phyloP scores from a whole-genome alignment of 2,329 filamentous ascomycete species.

The Penicillium sp. region DNA sequence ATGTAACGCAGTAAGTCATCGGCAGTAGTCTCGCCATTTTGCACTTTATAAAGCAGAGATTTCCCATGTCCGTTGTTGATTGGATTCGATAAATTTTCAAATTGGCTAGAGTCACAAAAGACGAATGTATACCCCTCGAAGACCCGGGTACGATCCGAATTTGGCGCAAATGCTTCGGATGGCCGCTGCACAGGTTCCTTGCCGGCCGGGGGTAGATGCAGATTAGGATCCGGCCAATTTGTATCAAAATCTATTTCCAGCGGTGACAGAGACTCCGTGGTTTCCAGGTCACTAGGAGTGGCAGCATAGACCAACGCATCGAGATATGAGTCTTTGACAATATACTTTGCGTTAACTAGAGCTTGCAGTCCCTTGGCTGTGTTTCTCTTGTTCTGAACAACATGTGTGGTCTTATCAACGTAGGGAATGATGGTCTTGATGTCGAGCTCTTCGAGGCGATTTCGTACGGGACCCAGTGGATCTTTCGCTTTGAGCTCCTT shows the following conservation, averaged over 20 bases:
- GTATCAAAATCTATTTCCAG: conserved; percentile 76
- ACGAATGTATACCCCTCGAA: conserved; percentile 88
- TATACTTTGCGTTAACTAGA: conserved; percentile 72
- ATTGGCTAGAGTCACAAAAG: conserved; percentile 74
- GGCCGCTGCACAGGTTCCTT: conserved; percentile 70
- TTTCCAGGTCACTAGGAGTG: conserved; percentile 47
- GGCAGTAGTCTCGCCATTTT: conserved; percentile 60
- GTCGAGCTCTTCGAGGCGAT: conserved; percentile 75
- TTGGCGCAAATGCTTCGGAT: conserved; percentile 67
- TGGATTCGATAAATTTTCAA: conserved; percentile 67
- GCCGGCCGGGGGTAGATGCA: conserved; percentile 69
- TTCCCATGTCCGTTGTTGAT: conserved; percentile 82
- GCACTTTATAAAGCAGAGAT: conserved; percentile 63
- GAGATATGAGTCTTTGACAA: conserved; percentile 71
- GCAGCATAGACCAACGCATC: conserved; percentile 65
- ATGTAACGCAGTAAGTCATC: conserved; percentile 77
- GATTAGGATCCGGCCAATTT: conserved; percentile 70
- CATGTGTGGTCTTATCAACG: conserved; percentile 72
- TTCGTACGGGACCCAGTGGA: conserved; percentile 59
- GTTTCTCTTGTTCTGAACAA: conserved; percentile 85
- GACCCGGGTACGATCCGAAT: conserved; percentile 61
- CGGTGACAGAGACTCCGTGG: conserved; percentile 49
- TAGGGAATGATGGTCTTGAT: conserved; percentile 80
- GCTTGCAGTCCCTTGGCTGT: conserved; percentile 83
- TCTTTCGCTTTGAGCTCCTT: conserved; percentile 64